A percentile compares a stretch with the other conserved stretches of the same genome.
These are phyloP conservation scores for Gastrolobium bilobum DNA, from an alignment of 306 rosid species.

Conservation along the genomic window DNA sequence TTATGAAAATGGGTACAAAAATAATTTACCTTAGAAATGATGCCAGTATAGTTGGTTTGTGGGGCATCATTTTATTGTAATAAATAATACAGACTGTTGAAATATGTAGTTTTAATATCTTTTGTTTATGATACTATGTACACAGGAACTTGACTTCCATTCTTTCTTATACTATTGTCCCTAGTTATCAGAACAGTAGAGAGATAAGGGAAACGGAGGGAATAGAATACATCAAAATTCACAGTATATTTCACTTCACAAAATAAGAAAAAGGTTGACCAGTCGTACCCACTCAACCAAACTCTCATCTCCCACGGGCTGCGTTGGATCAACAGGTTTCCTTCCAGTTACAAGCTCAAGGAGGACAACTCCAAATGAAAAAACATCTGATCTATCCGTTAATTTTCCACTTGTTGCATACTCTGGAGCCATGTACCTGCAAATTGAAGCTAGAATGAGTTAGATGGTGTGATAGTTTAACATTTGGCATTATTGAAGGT, in stretches of 20 bases:
- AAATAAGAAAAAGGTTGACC: conserved; percentile 33
- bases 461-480: neutral
- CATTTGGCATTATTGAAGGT: conserved; percentile 10
- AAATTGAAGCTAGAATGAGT: conserved; percentile 37
- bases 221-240: neutral
- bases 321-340: conserved; percentile 84
- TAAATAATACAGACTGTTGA: neutral
- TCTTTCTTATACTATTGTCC: neutral
- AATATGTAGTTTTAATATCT: neutral
- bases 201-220: neutral
- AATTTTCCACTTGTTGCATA: conserved; percentile 95
- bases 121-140: neutral
- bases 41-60: too few relatives aligned
- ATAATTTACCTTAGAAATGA: too few relatives aligned
- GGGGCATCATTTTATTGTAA: too few relatives aligned
- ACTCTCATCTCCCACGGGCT: conserved; percentile 95
- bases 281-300: conserved; percentile 95
- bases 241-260: conserved; percentile 16
- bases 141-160: neutral
- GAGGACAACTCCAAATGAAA: conserved; percentile 95
- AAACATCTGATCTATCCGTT: conserved; percentile 95
- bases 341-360: conserved; percentile 91
- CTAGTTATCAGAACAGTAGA: neutral
- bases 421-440: conserved; percentile 97
- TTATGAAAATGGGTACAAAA: too few relatives aligned